Evolutionary conservation across 257 asterid species (phyloP).

Genomic region (Solanum habrochaites): DNA sequence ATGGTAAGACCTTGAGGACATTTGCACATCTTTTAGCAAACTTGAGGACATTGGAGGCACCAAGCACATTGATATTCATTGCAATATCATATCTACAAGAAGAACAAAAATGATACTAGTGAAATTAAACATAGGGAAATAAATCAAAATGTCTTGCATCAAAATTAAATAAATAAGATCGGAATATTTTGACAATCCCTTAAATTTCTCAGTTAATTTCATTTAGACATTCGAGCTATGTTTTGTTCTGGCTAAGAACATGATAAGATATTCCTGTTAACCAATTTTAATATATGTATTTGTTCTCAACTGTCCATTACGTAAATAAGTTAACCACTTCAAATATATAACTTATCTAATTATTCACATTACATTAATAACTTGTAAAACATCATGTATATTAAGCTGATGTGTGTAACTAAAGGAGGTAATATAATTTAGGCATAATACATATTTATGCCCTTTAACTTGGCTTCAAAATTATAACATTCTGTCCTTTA

Average conservation of each 20-base stretch:
- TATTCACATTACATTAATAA: too few species aligned
- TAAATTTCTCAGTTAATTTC: too few species aligned
- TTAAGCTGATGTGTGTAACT: not conserved
- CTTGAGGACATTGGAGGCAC: slow-evolving; percentile 19
- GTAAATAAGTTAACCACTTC: not conserved
- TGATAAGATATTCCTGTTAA: not conserved
- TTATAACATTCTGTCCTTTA: too few species aligned
- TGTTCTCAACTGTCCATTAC: too few species aligned
- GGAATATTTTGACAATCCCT: not conserved
- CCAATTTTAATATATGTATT: not conserved
- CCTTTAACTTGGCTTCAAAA: too few species aligned
- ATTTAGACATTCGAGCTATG: not conserved
- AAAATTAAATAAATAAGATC: not conserved
- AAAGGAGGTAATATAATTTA: not conserved
- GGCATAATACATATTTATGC: too few species aligned
- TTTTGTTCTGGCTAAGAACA: not conserved
- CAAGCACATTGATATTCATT: slow-evolving; percentile 32
- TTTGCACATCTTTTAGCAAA: slow-evolving; percentile 34
- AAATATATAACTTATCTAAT: not conserved
- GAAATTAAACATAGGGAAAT: not conserved
- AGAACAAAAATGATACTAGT: not conserved
- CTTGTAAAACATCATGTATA: not conserved
- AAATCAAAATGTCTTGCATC: not conserved
- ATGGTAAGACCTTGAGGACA: not conserved
- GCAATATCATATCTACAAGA: slow-evolving; percentile 39